Percentiles rank a stretch among this genome's conserved stretches.
Evolutionary conservation across 129 eudicot genomes (phyloP).

Genomic region (Heracleum sosnowskyi): DNA sequence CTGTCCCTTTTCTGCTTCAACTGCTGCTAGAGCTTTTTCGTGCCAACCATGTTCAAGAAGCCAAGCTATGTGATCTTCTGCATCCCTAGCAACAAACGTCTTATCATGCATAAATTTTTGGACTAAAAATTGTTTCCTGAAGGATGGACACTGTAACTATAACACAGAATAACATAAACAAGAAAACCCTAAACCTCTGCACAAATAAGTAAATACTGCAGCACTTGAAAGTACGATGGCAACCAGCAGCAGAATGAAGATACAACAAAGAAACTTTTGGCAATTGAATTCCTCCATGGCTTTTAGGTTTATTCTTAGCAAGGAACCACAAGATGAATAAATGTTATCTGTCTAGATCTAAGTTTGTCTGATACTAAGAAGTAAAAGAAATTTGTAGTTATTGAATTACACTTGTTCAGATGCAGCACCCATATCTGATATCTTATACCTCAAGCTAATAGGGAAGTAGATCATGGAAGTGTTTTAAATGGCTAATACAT

Average conservation of each 20-base stretch:
- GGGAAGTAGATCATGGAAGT: not conserved
- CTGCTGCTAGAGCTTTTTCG: conserved; percentile 96
- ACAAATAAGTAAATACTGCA: not conserved
- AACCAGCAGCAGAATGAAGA: not conserved
- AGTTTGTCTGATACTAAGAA: not conserved
- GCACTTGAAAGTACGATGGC: not conserved
- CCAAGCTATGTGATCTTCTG: conserved; percentile 99
- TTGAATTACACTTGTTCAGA: not conserved
- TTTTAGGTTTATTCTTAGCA: too few species aligned
- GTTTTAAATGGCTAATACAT: too few species aligned
- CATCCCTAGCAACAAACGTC: conserved; percentile 53
- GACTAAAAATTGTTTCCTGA: not conserved
- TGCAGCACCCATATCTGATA: not conserved
- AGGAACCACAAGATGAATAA: not conserved
- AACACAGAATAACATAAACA: not conserved
- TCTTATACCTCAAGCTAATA: not conserved
- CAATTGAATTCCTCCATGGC: not conserved
- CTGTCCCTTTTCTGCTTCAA: conserved; percentile 92
- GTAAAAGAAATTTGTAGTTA: not conserved
- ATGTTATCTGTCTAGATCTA: not conserved
- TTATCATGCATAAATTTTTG: not conserved
- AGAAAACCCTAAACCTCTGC: not conserved
- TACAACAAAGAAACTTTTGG: not conserved
- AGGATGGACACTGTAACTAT: not conserved
- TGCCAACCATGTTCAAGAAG: conserved; percentile 98